Evolutionary conservation across 192 early-diverging fungal species (phyloP).

Genomic region (Linnemannia schmuckeri): DNA sequence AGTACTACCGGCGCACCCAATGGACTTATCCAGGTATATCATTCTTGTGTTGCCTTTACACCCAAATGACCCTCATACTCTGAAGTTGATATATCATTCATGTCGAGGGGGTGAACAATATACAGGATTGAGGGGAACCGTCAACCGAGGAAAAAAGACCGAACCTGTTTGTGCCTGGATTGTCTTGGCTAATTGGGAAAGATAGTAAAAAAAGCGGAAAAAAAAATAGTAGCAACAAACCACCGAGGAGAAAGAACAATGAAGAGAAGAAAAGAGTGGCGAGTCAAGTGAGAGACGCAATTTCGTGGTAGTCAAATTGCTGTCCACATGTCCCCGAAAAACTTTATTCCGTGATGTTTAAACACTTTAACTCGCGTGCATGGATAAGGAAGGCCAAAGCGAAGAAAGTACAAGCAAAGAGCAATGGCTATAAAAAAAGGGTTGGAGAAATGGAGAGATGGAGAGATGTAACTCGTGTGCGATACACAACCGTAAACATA

Average conservation of each 20-base stretch:
- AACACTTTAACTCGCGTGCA: not conserved
- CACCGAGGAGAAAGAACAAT: not conserved
- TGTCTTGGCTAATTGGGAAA: not conserved
- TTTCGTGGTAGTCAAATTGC: not conserved
- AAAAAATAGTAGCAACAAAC: not conserved
- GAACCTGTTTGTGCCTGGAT: not conserved
- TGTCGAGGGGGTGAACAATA: not conserved
- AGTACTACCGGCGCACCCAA: slow-evolving; percentile 35
- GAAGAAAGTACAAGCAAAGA: not conserved
- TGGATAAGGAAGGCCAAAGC: not conserved
- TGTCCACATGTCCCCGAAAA: slow-evolving; percentile 6
- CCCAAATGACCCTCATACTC: not conserved
- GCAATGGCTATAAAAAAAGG: too few species aligned
- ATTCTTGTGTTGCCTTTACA: not conserved
- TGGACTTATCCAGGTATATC: slow-evolving; percentile 55
- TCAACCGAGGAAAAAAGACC: not conserved
- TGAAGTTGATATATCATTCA: too few species aligned
- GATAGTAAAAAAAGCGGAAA: not conserved
- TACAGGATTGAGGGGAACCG: not conserved
- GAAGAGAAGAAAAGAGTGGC: not conserved
- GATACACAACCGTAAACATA: too few species aligned
- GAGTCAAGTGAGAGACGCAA: not conserved
- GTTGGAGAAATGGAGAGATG: not conserved
- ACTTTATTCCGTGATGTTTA: not conserved
- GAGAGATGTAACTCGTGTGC: too few species aligned